A percentile compares a stretch with the other conserved stretches of the same genome.
Conservation (phyloP, 2,329 filamentous ascomycete species). For the Verticillium klebahnii region DNA sequence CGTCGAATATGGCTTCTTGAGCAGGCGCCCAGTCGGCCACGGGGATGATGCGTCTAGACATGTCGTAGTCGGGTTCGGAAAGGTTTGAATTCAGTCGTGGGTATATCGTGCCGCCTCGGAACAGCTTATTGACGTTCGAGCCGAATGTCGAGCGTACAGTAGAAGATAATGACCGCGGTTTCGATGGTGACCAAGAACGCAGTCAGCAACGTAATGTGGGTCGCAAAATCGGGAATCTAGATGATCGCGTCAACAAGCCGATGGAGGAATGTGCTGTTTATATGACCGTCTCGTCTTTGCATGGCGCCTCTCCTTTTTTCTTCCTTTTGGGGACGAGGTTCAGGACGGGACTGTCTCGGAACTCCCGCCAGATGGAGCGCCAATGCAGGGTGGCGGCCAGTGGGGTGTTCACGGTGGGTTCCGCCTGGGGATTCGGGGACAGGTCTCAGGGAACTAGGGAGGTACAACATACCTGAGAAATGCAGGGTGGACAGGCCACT, state of each 20-base stretch:
- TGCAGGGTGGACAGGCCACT: neutral
- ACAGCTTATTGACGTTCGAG: neutral
- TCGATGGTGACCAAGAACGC: neutral
- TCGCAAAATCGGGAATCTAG: neutral
- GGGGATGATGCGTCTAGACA: conserved; percentile 33
- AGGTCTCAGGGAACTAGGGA: neutral
- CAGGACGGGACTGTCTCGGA: neutral
- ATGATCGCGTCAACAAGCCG: neutral
- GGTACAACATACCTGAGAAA: neutral
- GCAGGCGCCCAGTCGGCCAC: conserved; percentile 35
- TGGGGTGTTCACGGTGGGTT: neutral
- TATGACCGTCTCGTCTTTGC: neutral
- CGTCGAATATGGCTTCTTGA: conserved; percentile 38
- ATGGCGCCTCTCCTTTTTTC: neutral
- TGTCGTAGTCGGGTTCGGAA: conserved; percentile 7
- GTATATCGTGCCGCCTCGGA: neutral
- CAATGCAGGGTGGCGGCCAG: neutral
- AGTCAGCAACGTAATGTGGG: neutral
- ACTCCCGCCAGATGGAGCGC: neutral
- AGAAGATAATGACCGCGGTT: neutral
- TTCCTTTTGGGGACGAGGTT: neutral
- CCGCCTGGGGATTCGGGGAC: neutral
- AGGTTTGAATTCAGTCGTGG: neutral
- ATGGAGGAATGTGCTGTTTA: neutral
- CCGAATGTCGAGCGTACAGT: neutral